Conservation (phyloP, 352 stramenopile genomes). For the Phytopythium aichiense region DNA sequence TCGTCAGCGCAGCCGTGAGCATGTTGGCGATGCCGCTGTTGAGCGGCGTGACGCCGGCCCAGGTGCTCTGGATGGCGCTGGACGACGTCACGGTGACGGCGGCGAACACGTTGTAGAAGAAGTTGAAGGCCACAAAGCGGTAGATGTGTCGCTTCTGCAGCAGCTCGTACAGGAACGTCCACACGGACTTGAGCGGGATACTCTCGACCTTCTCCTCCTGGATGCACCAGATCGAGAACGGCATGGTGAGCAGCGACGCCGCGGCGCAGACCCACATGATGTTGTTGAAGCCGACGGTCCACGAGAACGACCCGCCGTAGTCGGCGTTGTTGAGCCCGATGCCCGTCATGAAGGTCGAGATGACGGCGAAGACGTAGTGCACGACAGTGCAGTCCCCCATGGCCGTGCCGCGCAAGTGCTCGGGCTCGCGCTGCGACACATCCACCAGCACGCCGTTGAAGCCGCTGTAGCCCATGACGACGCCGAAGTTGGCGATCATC, state of each 20-base stretch:
- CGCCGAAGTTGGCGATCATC: constrained; percentile 70
- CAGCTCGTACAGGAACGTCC: constrained; percentile 38
- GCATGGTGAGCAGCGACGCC: constrained; percentile 33
- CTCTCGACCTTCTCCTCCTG: constrained; percentile 24
- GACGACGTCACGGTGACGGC: constrained; percentile 46
- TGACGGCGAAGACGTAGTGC: constrained; percentile 31
- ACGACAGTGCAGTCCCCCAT: constrained; percentile 30
- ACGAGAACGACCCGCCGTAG: constrained; percentile 54
- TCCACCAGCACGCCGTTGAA: constrained; percentile 63
- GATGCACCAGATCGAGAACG: constrained; percentile 44
- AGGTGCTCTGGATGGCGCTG: constrained; percentile 50
- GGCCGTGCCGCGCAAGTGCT: constrained; percentile 28
- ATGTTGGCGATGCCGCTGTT: constrained; percentile 56
- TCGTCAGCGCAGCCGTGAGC: constrained; percentile 33
- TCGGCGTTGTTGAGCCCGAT: constrained; percentile 43
- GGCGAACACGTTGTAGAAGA: constrained; percentile 45
- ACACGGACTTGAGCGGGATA: constrained; percentile 30
- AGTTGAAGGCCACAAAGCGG: constrained; percentile 48
- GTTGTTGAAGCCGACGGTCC: constrained; percentile 49
- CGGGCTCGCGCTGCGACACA: constrained; percentile 45
- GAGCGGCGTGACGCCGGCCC: constrained; percentile 53
- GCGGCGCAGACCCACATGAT: constrained; percentile 39
- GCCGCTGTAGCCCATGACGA: constrained; percentile 68
- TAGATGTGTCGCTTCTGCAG: constrained; percentile 37
- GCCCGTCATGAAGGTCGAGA: constrained; percentile 42